phyloP scores from a whole-genome alignment of 306 rosid genomes.

The Delonix regia region DNA sequence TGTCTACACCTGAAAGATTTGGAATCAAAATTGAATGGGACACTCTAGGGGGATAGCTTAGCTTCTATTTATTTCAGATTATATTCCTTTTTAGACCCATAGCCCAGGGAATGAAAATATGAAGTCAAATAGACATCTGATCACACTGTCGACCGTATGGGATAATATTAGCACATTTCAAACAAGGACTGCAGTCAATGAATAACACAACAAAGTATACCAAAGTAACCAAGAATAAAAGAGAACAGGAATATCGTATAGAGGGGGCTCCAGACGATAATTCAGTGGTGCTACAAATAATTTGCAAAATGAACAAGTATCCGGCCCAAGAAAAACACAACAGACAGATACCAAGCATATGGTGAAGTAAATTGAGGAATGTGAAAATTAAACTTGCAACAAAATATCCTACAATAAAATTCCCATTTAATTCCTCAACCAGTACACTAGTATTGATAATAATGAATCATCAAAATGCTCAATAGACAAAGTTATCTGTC shows the following conservation, averaged over 20 bases:
- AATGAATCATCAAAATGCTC: not conserved
- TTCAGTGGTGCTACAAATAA: no score
- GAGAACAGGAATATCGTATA: not conserved
- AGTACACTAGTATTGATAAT: not conserved
- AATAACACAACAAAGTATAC: not conserved
- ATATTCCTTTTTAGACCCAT: slow-evolving; percentile 2
- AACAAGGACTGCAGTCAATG: not conserved
- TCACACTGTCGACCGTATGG: not conserved
- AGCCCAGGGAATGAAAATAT: not conserved
- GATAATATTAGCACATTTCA: not conserved
- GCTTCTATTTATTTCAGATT: slow-evolving; percentile 18
- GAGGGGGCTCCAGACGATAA: no score
- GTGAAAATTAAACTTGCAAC: not conserved
- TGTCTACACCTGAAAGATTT: not conserved
- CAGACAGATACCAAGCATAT: not conserved
- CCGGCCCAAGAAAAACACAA: no score
- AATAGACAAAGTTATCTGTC: not conserved
- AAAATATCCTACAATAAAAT: not conserved
- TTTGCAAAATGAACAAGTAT: no score
- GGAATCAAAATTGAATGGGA: slow-evolving; percentile 15
- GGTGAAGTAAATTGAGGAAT: not conserved
- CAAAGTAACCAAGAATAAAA: not conserved
- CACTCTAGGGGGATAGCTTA: not conserved
- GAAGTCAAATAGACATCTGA: not conserved
- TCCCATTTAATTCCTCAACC: not conserved